Evolutionary conservation across 140 eudicot genomes (phyloP).

Genomic region (Oenanthe javanica): DNA sequence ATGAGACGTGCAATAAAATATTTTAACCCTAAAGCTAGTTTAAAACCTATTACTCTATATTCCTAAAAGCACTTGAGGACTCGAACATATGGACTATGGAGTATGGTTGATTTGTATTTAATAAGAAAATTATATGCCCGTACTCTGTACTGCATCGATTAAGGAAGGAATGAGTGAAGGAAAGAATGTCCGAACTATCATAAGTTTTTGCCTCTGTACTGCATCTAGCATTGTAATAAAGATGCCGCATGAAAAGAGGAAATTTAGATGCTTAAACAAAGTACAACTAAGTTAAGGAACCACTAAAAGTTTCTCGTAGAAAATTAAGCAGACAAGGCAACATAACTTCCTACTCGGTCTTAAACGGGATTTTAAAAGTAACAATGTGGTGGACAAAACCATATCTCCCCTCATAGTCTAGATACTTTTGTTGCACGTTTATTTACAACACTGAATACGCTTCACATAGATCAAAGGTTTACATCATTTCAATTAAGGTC

Average conservation of each 20-base stretch:
- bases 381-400: not conserved
- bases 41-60: not conserved
- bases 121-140: too few relatives aligned
- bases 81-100: too few relatives aligned
- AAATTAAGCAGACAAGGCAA: not conserved
- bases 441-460: not conserved
- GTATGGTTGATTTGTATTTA: too few relatives aligned
- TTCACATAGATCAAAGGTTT: not conserved
- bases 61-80: too few relatives aligned
- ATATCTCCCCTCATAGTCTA: not conserved
- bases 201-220: not conserved
- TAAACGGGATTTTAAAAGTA: not conserved
- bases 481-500: not conserved
- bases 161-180: too few relatives aligned
- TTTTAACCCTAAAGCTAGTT: not conserved
- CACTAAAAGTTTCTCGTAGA: not conserved
- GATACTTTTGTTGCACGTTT: not conserved
- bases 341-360: not conserved
- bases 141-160: too few relatives aligned
- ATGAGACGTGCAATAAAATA: too few relatives aligned
- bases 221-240: not conserved
- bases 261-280: not conserved
- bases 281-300: not conserved
- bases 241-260: not conserved
- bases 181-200: not conserved